A percentile compares a stretch with the other conserved stretches of the same genome.
These are phyloP conservation scores for Imleria badia DNA, from an alignment of 768 basidiomycete genomes.

Conservation along the genomic window DNA sequence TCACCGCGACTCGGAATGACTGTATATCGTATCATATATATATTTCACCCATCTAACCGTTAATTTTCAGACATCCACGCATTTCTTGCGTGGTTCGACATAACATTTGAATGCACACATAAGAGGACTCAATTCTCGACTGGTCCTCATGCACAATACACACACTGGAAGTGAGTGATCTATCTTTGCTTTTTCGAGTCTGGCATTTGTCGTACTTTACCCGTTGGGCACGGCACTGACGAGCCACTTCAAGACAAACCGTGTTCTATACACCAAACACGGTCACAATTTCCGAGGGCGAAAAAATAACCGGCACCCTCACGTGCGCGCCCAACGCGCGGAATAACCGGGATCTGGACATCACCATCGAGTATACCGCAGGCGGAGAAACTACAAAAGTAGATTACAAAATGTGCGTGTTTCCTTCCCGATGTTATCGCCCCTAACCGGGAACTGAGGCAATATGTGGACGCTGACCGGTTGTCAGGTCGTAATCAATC, in stretches of 20 bases:
- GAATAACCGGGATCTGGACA: constrained; percentile 96
- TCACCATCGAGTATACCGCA: constrained; percentile 70
- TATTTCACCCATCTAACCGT: not conserved
- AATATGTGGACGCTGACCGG: constrained; percentile 52
- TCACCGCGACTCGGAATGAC: constrained; percentile 85
- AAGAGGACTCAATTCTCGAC: constrained; percentile 96
- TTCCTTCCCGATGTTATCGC: constrained; percentile 21
- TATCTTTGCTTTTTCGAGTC: not conserved
- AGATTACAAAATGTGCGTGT: constrained; percentile 86
- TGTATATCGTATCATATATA: constrained; percentile 52
- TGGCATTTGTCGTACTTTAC: not conserved
- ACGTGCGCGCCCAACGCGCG: constrained; percentile 84
- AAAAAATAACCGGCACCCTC: constrained; percentile 70
- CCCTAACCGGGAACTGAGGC: constrained; percentile 7
- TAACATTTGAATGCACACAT: constrained; percentile 93
- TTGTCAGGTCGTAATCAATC: constrained; percentile 68
- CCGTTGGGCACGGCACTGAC: not conserved
- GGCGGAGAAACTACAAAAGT: constrained; percentile 36
- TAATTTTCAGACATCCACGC: constrained; percentile 79
- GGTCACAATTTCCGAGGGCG: constrained; percentile 64
- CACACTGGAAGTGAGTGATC: constrained; percentile 86
- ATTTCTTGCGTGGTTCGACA: constrained; percentile 99
- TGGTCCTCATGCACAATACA: constrained; percentile 95
- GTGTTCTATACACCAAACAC: constrained; percentile 95
- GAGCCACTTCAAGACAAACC: constrained; percentile 65